A percentile compares a stretch with the other conserved stretches of the same genome.
These are phyloP conservation scores for Ceratocystis destructans DNA, from an alignment of 2,329 filamentous ascomycete genomes.

Conservation along the genomic window DNA sequence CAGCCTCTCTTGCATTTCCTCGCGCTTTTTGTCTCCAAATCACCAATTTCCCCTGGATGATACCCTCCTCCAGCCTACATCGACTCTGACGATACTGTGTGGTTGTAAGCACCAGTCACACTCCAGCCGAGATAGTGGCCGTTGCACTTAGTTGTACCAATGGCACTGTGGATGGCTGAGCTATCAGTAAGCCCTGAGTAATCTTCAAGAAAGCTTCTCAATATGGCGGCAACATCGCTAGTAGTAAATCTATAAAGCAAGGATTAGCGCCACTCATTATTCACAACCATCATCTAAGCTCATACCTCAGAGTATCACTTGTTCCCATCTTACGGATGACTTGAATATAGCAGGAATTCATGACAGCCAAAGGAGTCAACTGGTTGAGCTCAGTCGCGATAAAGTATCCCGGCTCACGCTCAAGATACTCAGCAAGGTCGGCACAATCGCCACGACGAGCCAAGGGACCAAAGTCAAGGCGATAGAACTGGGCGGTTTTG, in stretches of 20 bases:
- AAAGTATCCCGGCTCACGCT: conserved; percentile 12
- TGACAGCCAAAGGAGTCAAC: conserved; percentile 5
- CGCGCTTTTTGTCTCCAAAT: neutral
- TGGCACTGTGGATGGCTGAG: neutral
- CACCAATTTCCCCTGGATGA: neutral
- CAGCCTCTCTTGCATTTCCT: neutral
- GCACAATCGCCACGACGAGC: conserved; percentile 4
- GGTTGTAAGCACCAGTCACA: conserved; percentile 11
- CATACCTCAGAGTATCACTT: conserved; percentile 2
- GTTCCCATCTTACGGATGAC: conserved; percentile 6
- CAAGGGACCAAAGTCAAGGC: conserved; percentile 10
- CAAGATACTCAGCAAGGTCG: neutral
- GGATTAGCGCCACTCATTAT: neutral
- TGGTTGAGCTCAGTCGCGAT: conserved; percentile 5
- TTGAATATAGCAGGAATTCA: conserved; percentile 12
- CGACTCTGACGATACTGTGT: neutral
- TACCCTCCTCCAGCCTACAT: neutral
- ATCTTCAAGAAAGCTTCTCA: neutral
- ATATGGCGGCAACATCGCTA: neutral
- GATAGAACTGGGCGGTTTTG: neutral
- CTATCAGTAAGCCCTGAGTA: neutral
- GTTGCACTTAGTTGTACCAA: conserved; percentile 3
- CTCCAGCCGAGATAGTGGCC: conserved; percentile 9
- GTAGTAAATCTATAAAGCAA: conserved; percentile 1
- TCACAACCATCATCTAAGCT: neutral